Evolutionary conservation across 2,329 filamentous ascomycete species (phyloP).

Genomic region (Fusarium miscanthi): DNA sequence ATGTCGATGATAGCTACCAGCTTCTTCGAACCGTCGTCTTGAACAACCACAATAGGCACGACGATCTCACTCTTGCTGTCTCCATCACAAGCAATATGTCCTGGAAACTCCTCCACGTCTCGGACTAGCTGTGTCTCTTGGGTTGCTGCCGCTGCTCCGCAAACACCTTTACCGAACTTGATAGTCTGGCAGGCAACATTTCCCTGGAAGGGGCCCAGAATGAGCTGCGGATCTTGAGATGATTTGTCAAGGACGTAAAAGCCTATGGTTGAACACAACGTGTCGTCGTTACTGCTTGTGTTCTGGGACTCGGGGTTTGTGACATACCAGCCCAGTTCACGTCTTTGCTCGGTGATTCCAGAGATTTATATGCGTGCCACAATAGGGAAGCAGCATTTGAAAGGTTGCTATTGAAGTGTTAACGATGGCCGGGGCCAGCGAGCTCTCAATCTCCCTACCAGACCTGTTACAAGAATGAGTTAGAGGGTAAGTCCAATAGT

Average conservation of each 20-base stretch:
- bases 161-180: conserved; percentile 77
- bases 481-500: conserved; percentile 28
- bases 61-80: conserved; percentile 84
- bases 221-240: conserved; percentile 63
- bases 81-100: conserved; percentile 84
- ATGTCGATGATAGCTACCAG: conserved; percentile 82
- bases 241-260: conserved; percentile 76
- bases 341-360: conserved; percentile 70
- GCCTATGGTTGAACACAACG: conserved; percentile 56
- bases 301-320: neutral
- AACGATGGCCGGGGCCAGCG: neutral
- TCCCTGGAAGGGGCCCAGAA: conserved; percentile 84
- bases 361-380: conserved; percentile 82
- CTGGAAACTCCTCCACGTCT: conserved; percentile 80
- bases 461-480: conserved; percentile 33
- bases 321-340: conserved; percentile 80
- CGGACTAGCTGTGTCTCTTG: conserved; percentile 72
- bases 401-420: conserved; percentile 70
- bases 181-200: conserved; percentile 85
- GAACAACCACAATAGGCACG: conserved; percentile 70
- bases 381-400: conserved; percentile 80
- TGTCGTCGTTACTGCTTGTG: conserved; percentile 18
- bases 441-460: conserved; percentile 35
- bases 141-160: conserved; percentile 74
- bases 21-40: conserved; percentile 51